Base-by-base conservation (phyloP, 805 yeast species). In the Kurtzmaniella cleridarum region DNA sequence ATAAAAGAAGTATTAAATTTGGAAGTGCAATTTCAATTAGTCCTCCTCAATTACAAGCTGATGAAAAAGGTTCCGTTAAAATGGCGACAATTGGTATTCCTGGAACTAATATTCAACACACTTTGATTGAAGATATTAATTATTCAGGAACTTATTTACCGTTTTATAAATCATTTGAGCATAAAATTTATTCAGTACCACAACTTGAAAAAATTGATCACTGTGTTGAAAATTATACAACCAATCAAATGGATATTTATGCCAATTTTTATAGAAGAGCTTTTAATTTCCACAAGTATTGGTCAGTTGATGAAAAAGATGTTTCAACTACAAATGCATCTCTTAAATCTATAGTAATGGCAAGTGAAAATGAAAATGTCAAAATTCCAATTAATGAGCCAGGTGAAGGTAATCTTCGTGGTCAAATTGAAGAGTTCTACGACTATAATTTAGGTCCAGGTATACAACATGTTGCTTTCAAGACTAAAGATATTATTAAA, bases 331-430 rank as follows among this genome's bases (percentile, higher is more conserved):
- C 75, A 38, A 78, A 64, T 47, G 75, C 89, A 2, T 84, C 93
- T 0, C 71, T 86, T 40, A 69, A 75, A 39, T 82, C 95, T 10
- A 75, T 79, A 17, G 95, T 87, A 11, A 81, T 87, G 89, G 76
- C 90, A 0, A 77, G 84, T 6, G 62, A 69, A 11, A 75, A 79
- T 47, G 85, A 81, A 12, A 57, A 51, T 30, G 73, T 85, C 46
- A 84, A 84, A 56, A 79, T 87, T 78, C 95, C 95, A 12, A 75
- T 87, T 36, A 87, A 86, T 58, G 95, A 87, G 57, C 95, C 96
- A 0, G 91, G 88, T 0, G 55, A 65, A 35, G 87, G 90, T 1
- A 55, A 64, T 31, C 73, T 73, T 54, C 76, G 69, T 52, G 79
- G 90, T 3, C 95, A 87, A 54, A 81, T 87, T 42, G 95, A 86